Evolutionary conservation across 495 filamentous ascomycete genomes (phyloP), one percentile per base, ranked within the genome.

Genomic region (Pseudevernia furfuracea): DNA sequence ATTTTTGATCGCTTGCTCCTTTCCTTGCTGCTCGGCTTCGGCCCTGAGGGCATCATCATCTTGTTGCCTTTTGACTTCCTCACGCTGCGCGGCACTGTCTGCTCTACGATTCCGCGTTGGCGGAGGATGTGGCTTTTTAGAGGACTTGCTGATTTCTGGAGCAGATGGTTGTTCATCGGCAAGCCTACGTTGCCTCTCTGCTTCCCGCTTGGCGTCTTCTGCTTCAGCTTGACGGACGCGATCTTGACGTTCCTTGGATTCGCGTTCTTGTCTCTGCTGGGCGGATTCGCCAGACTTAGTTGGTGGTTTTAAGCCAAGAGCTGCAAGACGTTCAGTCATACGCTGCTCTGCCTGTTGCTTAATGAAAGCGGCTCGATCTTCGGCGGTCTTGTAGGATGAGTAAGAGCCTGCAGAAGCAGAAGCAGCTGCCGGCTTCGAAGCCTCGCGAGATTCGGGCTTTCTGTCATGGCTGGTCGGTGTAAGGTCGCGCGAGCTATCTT

Each of bases 281-380:
- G 91, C 76, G 34, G 87, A 89, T 75, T 99, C 94, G 4, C 85
- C 83, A 4, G 84, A 77, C 58, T 84, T 85, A 34, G 68, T 74
- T 37, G 89, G 85, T 36, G 92, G 84, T 71, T 91, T 94, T 68
- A 99, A 83, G 23, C 94, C 94, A 62, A 96, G 83, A 56, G 93
- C 94, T 53, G 95, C 95, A 67, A 99, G 85, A 58, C 94, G 85
- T 74, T 97, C 95, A n/a, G 93, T 92, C 89, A 99, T 97, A 55
- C 92, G 89, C 72, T 91, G 90, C 74, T 97, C 92, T 17, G 95
- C 95, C 73, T 96, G 92, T 73, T 97, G 91, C 73, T 94, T 94
- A 67, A 97, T 96, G 73, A 92, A 96, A 8, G 95, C 91, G 34
- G 95, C 92, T 48, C 95, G 84, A 66, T 97, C 93, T 71, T 97